These are phyloP conservation scores for Kregervanrija delftensis DNA, from an alignment of 805 yeast species.

Conservation along the genomic window DNA sequence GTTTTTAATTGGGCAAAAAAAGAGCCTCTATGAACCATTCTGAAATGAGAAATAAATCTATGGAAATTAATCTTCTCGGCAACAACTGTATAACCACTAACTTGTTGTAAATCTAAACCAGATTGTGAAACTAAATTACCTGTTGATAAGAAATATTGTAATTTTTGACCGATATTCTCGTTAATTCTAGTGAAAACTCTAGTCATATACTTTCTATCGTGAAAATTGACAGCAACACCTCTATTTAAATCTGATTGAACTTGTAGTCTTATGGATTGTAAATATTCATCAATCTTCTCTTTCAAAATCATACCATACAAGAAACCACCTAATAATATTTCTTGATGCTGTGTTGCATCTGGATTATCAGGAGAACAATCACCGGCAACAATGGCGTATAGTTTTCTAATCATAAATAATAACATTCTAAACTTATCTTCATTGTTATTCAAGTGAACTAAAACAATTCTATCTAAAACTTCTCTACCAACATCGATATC, in stretches of 20 bases:
- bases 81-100: conserved; percentile 95
- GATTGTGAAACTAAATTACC: conserved; percentile 97
- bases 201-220: conserved; percentile 75
- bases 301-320: conserved; percentile 93
- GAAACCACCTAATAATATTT: conserved; percentile 91
- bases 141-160: conserved; percentile 91
- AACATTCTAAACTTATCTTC: conserved; percentile 81
- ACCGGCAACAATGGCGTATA: conserved; percentile 92
- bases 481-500: conserved; percentile 89
- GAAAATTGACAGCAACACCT: conserved; percentile 74
- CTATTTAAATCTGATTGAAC: conserved; percentile 75
- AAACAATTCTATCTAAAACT: conserved; percentile 73
- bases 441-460: conserved; percentile 75
- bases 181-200: conserved; percentile 73
- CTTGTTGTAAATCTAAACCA: conserved; percentile 96
- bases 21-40: conserved; percentile 99
- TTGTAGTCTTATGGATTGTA: conserved; percentile 65
- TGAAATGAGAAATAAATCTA: conserved; percentile 94
- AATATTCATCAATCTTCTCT: conserved; percentile 92
- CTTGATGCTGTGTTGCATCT: conserved; percentile 99
- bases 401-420: conserved; percentile 90
- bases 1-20: conserved; percentile 97
- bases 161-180: conserved; percentile 90
- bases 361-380: conserved; percentile 97
- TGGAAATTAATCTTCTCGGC: conserved; percentile 97